phyloP scores from a whole-genome alignment of 805 yeast species.

The Metschnikowia peoriensis region DNA sequence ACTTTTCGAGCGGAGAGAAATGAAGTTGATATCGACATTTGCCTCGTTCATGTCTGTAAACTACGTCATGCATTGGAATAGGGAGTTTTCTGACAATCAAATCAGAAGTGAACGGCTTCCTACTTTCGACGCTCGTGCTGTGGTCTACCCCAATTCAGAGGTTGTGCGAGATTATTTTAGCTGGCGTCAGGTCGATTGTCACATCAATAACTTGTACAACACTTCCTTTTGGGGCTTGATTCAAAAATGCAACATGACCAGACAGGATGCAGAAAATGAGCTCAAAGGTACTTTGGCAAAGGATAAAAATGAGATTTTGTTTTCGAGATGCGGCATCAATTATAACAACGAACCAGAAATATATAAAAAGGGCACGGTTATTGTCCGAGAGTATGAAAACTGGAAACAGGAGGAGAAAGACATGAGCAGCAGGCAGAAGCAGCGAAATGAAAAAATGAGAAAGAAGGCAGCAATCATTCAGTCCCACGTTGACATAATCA shows the following conservation, averaged over 20 bases:
- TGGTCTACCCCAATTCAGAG: conserved; percentile 66
- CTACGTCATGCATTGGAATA: conserved; percentile 68
- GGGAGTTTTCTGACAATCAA: conserved; percentile 50
- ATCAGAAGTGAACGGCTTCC: conserved; percentile 62
- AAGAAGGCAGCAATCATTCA: conserved; percentile 45
- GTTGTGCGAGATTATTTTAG: conserved; percentile 76
- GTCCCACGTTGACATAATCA: conserved; percentile 61
- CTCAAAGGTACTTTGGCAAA: conserved; percentile 75
- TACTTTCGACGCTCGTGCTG: conserved; percentile 88
- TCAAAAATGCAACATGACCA: conserved; percentile 59
- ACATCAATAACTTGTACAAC: conserved; percentile 90
- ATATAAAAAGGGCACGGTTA: conserved; percentile 77
- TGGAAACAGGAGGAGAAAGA: conserved; percentile 15
- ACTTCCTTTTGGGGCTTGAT: conserved; percentile 91
- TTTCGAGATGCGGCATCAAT: conserved; percentile 73
- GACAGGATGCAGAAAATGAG: conserved; percentile 76
- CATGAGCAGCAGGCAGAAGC: conserved; percentile 45
- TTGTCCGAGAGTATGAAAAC: conserved; percentile 48
- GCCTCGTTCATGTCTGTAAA: conserved; percentile 78
- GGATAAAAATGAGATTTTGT: conserved; percentile 88
- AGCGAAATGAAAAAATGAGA: conserved; percentile 47
- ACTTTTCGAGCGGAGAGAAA: conserved; percentile 78
- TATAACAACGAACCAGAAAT: conserved; percentile 90
- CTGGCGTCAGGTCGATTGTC: conserved; percentile 97
- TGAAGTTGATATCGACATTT: conserved; percentile 77